phyloP scores from a whole-genome alignment of 768 basidiomycete genomes.

The Ramaria rubella region DNA sequence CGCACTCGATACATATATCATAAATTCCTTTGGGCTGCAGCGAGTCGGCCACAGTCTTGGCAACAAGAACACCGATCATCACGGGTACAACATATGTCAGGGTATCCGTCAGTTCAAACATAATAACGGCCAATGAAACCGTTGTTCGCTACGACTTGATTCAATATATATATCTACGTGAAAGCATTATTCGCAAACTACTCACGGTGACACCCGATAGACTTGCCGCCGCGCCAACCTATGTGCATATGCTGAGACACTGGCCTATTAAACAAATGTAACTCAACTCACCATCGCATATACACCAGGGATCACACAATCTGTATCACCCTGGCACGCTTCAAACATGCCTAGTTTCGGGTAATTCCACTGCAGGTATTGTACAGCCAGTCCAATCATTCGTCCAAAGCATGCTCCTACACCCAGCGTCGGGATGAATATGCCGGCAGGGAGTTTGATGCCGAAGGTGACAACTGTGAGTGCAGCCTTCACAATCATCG shows the following conservation, averaged over 20 bases:
- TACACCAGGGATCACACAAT: slow-evolving; percentile 83
- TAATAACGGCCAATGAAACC: slow-evolving; percentile 92
- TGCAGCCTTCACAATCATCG: slow-evolving; percentile 74
- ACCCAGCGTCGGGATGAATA: slow-evolving; percentile 93
- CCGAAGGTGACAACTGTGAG: slow-evolving; percentile 90
- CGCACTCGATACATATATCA: slow-evolving; percentile 86
- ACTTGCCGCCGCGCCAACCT: slow-evolving; percentile 79
- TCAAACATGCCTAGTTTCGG: slow-evolving; percentile 58
- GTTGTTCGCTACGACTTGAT: slow-evolving; percentile 60
- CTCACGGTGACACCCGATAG: slow-evolving; percentile 92
- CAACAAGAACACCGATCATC: slow-evolving; percentile 82
- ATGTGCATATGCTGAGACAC: slow-evolving; percentile 9
- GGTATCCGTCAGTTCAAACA: slow-evolving; percentile 90
- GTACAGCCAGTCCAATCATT: slow-evolving; percentile 74
- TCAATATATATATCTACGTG: slow-evolving; percentile 3
- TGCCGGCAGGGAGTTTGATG: slow-evolving; percentile 86
- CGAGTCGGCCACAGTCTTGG: slow-evolving; percentile 84
- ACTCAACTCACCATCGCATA: slow-evolving; percentile 73
- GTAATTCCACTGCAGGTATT: slow-evolving; percentile 61
- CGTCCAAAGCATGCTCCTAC: slow-evolving; percentile 93
- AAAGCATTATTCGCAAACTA: slow-evolving; percentile 7
- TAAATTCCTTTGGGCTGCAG: slow-evolving; percentile 94
- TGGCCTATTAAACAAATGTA: neutral
- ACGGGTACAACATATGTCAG: slow-evolving; percentile 88
- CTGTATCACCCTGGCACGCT: slow-evolving; percentile 53